phyloP scores from a whole-genome alignment of 768 basidiomycete genomes.

The Mycena sanguinolenta region DNA sequence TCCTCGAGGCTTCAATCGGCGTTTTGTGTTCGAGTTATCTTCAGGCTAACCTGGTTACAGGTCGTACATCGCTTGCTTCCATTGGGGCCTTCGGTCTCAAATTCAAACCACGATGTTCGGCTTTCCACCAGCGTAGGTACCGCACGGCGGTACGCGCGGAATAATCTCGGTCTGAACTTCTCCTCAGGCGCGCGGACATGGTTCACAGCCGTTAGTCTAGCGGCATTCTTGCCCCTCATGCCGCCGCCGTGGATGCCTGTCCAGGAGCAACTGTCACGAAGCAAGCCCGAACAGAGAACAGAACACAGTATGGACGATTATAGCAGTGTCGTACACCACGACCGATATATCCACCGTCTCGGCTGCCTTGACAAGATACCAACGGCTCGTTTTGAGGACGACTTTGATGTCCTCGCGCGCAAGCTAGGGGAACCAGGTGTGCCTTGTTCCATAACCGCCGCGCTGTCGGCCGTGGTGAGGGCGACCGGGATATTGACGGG shows the following conservation, averaged over 20 bases:
- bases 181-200: conserved; percentile 56
- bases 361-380: conserved; percentile 28
- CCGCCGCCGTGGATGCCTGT: conserved; percentile 88
- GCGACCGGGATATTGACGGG: conserved; percentile 19
- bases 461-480: background rate
- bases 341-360: conserved; percentile 30
- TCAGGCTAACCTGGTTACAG: too few relatives aligned
- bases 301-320: conserved; percentile 25
- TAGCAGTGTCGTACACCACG: conserved; percentile 11
- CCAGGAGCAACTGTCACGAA: too few relatives aligned
- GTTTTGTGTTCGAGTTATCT: too few relatives aligned
- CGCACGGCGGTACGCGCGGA: too few relatives aligned
- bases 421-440: conserved; percentile 32
- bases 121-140: conserved; percentile 19
- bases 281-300: too few relatives aligned
- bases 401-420: conserved; percentile 22
- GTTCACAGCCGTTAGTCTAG: conserved; percentile 56
- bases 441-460: conserved; percentile 9
- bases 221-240: too few relatives aligned
- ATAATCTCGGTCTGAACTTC: background rate
- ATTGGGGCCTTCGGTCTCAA: too few relatives aligned
- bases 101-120: too few relatives aligned
- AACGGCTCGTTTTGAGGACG: conserved; percentile 14
- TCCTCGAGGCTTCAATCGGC: too few relatives aligned
- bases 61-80: too few relatives aligned